Evolutionary conservation across 2,329 filamentous ascomycete species (phyloP), one percentile per base, ranked within the genome.

Genomic region (Aspergillus sp.): DNA sequence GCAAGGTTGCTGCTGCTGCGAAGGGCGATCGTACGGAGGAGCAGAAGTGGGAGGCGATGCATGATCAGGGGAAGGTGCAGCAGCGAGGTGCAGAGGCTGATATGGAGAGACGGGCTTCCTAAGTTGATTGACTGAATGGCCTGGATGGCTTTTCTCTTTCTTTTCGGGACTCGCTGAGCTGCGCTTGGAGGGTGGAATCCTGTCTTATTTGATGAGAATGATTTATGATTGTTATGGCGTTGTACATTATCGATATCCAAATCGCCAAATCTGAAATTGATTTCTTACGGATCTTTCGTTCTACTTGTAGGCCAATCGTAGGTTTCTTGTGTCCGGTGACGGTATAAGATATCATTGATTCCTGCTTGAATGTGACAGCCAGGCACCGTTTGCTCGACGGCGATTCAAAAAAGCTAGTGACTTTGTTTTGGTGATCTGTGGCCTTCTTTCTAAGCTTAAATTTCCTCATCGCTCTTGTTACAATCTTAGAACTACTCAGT

Each of bases 41-140:
- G 81, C 75, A 80, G 52, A 85, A 86, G 73, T 90, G 87, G 71
- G 81, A 90, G 74, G 74, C 82, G 66, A 80, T 89, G 76, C 92
- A 95, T 71, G 92, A 95, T 69, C 78, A 85, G 65, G 93, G 92
- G 65, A 96, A 95, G 87, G 90, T 90, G 20, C 83, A 86, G 71
- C 90, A 96, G 83, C 85, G 92, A 20, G 90, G 92, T 53, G 92
- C 89, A 1, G 92, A 96, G 84, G 79, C 84, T 42, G 92, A 96
- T 71, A 83, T 96, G 58, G 79, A 89, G 76, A 93, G 91, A 85
- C 81, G 45, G 29, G 36, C 36, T 29, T 49, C 51, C 24, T 62
- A 31, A 29, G 26, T 50, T 42, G 36, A n/a, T 42, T 36, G 32
- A 5, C 7, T 36, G 32, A 4, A 22, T 22, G 22, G 32, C 32